phyloP scores from a whole-genome alignment of 495 filamentous ascomycete genomes.

The Chaetomium cochliodes region DNA sequence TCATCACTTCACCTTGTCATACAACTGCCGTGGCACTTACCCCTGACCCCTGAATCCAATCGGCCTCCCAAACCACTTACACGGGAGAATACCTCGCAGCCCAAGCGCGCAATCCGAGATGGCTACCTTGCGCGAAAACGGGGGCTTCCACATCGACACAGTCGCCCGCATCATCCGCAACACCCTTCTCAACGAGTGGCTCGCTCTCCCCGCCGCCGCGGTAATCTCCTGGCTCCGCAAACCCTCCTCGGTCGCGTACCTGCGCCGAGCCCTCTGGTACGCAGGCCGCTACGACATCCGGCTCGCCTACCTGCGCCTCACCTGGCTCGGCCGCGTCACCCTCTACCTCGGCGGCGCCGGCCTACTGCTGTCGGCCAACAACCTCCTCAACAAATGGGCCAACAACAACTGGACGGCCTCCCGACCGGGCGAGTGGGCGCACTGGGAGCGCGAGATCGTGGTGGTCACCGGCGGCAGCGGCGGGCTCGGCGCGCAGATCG shows the following conservation, averaged over 20 bases:
- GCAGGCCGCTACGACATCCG: conserved; percentile 11
- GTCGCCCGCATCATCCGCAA: conserved; percentile 23
- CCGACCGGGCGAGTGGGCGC: conserved; percentile 26
- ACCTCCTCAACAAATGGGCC: conserved; percentile 30
- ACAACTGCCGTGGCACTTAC: neutral
- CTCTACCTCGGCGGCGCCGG: conserved; percentile 23
- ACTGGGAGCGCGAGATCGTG: conserved; percentile 32
- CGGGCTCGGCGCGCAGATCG: conserved; percentile 28
- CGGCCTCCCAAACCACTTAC: neutral
- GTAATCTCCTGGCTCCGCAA: conserved; percentile 17
- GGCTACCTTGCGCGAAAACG: conserved; percentile 26
- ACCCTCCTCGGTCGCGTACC: conserved; percentile 10
- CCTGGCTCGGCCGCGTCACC: conserved; percentile 15
- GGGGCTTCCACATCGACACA: conserved; percentile 29
- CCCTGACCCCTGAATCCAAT: neutral
- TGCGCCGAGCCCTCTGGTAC: conserved; percentile 14
- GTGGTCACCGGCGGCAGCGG: conserved; percentile 33
- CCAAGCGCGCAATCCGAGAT: conserved; percentile 5
- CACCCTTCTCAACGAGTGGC: conserved; percentile 28
- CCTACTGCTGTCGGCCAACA: conserved; percentile 25
- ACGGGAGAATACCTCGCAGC: neutral
- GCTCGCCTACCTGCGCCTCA: neutral
- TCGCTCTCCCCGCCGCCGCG: conserved; percentile 27
- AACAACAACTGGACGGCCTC: conserved; percentile 33
- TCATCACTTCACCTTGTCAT: too few relatives aligned